A percentile compares a stretch with the other conserved stretches of the same genome.
Conservation (phyloP, 306 rosid species). For the Casuarina equisetifolia region DNA sequence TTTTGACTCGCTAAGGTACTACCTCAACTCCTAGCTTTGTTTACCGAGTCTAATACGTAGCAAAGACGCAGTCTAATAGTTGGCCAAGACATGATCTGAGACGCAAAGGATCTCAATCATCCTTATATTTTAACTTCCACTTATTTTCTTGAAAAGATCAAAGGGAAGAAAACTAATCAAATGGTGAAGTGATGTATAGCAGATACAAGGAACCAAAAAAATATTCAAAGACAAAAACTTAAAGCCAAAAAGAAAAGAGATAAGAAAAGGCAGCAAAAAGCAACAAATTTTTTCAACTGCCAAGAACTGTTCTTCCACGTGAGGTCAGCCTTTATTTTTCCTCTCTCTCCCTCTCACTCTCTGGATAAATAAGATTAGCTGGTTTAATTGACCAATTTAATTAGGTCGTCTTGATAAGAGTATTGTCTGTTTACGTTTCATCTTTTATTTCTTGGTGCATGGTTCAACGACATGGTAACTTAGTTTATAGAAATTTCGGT, state of each 20-base stretch:
- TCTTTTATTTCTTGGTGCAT: constrained; percentile 12
- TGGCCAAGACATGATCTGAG: background rate
- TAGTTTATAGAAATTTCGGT: constrained; percentile 19
- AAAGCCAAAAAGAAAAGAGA: background rate
- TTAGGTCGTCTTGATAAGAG: background rate
- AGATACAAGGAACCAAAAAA: too few relatives aligned
- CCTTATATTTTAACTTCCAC: background rate
- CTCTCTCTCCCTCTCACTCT: background rate
- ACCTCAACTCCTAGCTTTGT: background rate
- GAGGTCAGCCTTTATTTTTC: background rate
- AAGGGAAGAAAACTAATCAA: too few relatives aligned
- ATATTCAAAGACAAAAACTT: background rate
- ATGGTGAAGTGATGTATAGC: background rate
- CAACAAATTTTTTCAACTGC: background rate
- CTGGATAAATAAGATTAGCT: background rate
- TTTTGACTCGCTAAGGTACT: background rate
- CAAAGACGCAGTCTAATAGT: background rate
- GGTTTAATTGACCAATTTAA: too few relatives aligned
- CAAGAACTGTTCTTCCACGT: background rate
- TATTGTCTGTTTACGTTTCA: background rate
- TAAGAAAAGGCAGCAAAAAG: background rate
- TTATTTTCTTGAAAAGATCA: background rate
- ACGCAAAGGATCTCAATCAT: background rate
- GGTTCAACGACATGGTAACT: constrained; percentile 19
- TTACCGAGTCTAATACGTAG: too few relatives aligned